Evolutionary conservation across 177 flowering plant genomes (phyloP).

Genomic region (Vitis hybrid): DNA sequence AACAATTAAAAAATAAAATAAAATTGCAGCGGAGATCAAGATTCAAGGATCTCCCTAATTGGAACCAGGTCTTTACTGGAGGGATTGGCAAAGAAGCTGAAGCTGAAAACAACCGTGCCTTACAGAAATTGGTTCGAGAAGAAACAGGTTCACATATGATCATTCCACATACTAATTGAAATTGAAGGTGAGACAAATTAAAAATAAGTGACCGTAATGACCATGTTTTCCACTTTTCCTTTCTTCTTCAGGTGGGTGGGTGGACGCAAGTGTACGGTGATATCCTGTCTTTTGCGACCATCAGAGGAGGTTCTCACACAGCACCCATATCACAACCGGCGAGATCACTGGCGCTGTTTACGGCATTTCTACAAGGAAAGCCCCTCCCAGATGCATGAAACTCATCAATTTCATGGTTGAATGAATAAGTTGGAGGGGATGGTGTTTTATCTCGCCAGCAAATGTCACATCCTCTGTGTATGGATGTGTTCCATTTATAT

Average conservation of each 20-base stretch:
- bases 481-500: no score
- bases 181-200: no score
- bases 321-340: slow-evolving; percentile 19
- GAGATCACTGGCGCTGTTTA: slow-evolving; percentile 17
- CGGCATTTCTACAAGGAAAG: slow-evolving; percentile 13
- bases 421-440: no score
- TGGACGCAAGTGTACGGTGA: slow-evolving; percentile 21
- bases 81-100: not conserved
- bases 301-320: slow-evolving; percentile 20
- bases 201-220: no score
- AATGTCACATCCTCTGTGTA: no score
- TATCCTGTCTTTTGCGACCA: slow-evolving; percentile 12
- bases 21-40: no score
- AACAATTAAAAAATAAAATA: no score
- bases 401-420: no score
- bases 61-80: not conserved
- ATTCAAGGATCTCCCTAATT: not conserved
- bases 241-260: slow-evolving; percentile 14
- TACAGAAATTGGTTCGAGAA: not conserved
- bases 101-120: not conserved
- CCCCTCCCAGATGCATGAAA: slow-evolving; percentile 15
- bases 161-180: no score
- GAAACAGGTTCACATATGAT: no score
- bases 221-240: not conserved
- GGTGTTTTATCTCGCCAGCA: no score